phyloP scores from a whole-genome alignment of 495 filamentous ascomycete species.

The Podospora tetraspora region DNA sequence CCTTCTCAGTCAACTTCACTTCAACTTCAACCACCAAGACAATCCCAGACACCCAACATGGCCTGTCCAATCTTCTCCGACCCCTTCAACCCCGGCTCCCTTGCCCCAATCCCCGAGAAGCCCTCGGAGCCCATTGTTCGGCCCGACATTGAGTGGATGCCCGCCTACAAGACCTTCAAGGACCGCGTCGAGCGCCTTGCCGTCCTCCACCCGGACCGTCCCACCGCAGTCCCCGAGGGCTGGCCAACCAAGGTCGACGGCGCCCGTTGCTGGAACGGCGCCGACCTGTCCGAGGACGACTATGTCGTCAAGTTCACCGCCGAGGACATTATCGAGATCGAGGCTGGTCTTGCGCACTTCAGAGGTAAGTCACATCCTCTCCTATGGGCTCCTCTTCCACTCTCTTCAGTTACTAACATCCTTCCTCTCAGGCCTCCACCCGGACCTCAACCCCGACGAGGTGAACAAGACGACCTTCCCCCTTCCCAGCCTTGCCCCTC shows the following conservation, averaged over 20 bases:
- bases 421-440: constrained; percentile 7
- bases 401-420: neutral
- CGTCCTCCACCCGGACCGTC: constrained; percentile 20
- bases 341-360: constrained; percentile 22
- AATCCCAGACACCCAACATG: neutral
- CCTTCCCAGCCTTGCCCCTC: constrained; percentile 16
- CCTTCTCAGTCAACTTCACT: neutral
- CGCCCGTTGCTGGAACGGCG: constrained; percentile 24
- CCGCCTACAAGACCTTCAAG: constrained; percentile 27
- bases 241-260: constrained; percentile 23
- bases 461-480: constrained; percentile 23
- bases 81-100: neutral
- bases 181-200: constrained; percentile 25
- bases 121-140: constrained; percentile 13
- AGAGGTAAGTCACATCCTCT: constrained; percentile 18
- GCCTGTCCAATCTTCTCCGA: constrained; percentile 2
- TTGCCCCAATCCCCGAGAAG: neutral
- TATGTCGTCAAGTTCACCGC: constrained; percentile 19
- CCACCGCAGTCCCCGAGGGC: constrained; percentile 24
- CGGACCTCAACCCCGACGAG: constrained; percentile 22
- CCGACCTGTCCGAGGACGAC: constrained; percentile 27
- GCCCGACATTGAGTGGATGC: constrained; percentile 30
- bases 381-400: neutral
- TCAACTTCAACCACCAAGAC: neutral
- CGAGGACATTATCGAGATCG: constrained; percentile 27